Evolutionary conservation across 139 green algal species (phyloP).

Genomic region (Volvox africanus): DNA sequence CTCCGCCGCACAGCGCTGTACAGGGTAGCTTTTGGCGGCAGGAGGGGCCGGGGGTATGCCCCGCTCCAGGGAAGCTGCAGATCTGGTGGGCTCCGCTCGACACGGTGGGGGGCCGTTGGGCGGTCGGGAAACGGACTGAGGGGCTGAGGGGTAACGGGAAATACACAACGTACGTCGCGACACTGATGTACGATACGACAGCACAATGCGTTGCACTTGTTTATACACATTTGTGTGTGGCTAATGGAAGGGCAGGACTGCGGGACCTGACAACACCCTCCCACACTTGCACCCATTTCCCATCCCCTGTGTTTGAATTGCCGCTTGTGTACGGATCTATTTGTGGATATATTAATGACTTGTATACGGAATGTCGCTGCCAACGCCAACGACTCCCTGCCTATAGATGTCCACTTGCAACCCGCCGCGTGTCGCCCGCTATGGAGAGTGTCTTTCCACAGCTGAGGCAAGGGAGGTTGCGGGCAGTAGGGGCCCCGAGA

Average conservation of each 20-base stretch:
- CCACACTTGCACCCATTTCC: too few species aligned
- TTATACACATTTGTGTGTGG: neutral
- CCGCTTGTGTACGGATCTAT: neutral
- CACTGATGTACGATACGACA: neutral
- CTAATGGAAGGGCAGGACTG: neutral
- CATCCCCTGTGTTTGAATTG: neutral
- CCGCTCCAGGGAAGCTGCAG: neutral
- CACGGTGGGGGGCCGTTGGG: neutral
- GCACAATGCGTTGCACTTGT: neutral
- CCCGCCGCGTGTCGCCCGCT: neutral
- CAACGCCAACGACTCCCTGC: too few species aligned
- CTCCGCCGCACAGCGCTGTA: neutral
- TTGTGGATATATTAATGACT: too few species aligned
- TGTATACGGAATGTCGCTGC: neutral
- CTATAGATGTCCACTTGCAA: slow-evolving; percentile 15
- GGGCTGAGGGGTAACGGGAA: neutral
- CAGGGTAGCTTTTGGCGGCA: neutral
- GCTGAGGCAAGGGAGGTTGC: neutral
- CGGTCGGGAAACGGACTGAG: neutral
- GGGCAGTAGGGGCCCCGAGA: neutral
- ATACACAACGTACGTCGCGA: neutral
- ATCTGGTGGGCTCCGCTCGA: slow-evolving; percentile 32
- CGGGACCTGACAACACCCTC: too few species aligned
- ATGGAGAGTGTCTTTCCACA: slow-evolving; percentile 2
- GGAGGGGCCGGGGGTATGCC: neutral